Percentiles rank a stretch among this genome's conserved stretches.
Evolutionary conservation across 2,329 filamentous ascomycete genomes (phyloP).

Genomic region (Alternaria longipes): DNA sequence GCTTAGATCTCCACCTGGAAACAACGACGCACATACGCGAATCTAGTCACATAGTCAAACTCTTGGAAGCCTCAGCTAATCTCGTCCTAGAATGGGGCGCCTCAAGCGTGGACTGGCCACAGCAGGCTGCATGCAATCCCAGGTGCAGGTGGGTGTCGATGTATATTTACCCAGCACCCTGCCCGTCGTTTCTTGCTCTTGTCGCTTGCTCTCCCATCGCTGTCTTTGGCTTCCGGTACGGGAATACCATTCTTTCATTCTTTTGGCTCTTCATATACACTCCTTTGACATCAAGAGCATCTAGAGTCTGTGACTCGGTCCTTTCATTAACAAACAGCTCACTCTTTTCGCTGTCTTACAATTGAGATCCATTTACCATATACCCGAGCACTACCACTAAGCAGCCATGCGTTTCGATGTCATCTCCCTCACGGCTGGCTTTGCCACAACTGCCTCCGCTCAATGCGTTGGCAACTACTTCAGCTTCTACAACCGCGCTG

Average conservation of each 20-base stretch:
- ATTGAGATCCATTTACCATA: slow-evolving; percentile 18
- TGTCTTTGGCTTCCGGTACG: slow-evolving; percentile 31
- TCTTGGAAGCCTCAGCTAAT: slow-evolving; percentile 20
- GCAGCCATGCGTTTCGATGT: slow-evolving; percentile 42
- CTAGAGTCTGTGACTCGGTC: slow-evolving; percentile 48
- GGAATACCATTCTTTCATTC: slow-evolving; percentile 48
- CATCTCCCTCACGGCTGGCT: slow-evolving; percentile 38
- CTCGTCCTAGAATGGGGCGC: slow-evolving; percentile 23
- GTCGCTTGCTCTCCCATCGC: slow-evolving; percentile 19
- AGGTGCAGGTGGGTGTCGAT: slow-evolving; percentile 18
- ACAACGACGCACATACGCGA: slow-evolving; percentile 24
- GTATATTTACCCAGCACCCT: slow-evolving; percentile 35
- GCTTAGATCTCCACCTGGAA: slow-evolving; percentile 25
- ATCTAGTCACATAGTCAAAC: slow-evolving; percentile 23
- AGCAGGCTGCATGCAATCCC: slow-evolving; percentile 29
- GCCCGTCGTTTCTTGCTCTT: slow-evolving; percentile 29
- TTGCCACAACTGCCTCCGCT: slow-evolving; percentile 44
- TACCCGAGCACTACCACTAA: slow-evolving; percentile 9
- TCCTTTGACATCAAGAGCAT: slow-evolving; percentile 31
- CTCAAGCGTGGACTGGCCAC: slow-evolving; percentile 20
- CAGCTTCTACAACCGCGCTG: slow-evolving; percentile 50
- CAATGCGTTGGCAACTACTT: slow-evolving; percentile 52
- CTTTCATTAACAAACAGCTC: slow-evolving; percentile 36
- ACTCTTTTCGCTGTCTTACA: slow-evolving; percentile 29
- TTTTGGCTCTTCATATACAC: slow-evolving; percentile 31